Conservation (phyloP, 805 yeast species). For the Spathaspora boniae region DNA sequence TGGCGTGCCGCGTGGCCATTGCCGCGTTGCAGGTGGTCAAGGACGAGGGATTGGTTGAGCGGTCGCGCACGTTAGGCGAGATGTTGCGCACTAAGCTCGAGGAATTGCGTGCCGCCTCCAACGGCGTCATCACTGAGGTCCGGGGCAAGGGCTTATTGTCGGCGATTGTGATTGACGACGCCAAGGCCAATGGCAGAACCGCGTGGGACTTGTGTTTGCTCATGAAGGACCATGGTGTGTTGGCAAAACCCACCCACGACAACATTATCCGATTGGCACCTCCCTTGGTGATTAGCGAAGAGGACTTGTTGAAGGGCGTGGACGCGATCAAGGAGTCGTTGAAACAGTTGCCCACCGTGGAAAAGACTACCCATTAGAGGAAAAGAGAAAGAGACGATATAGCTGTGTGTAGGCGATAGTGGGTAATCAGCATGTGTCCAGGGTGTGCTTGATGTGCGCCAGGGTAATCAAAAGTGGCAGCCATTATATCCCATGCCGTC, state of each 20-base stretch:
- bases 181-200: slow-evolving; percentile 80
- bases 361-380: slow-evolving; percentile 43
- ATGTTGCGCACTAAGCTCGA: slow-evolving; percentile 58
- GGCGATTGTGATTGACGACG: slow-evolving; percentile 86
- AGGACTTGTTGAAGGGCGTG: slow-evolving; percentile 80
- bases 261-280: slow-evolving; percentile 95
- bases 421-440: too few species aligned
- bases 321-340: slow-evolving; percentile 64
- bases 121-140: slow-evolving; percentile 56
- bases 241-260: slow-evolving; percentile 97
- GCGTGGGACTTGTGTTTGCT: slow-evolving; percentile 95
- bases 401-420: too few species aligned
- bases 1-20: slow-evolving; percentile 87
- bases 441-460: too few species aligned
- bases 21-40: slow-evolving; percentile 89
- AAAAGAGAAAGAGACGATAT: too few species aligned
- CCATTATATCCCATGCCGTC: too few species aligned
- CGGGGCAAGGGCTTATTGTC: slow-evolving; percentile 85
- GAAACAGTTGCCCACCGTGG: slow-evolving; percentile 50
- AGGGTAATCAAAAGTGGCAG: too few species aligned
- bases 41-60: slow-evolving; percentile 81
- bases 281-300: slow-evolving; percentile 86
- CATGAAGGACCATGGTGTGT: slow-evolving; percentile 83
- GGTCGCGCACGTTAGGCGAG: slow-evolving; percentile 70
- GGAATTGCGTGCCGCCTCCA: slow-evolving; percentile 48